Evolutionary conservation across 441 rosid genomes (phyloP).

Genomic region (Erodium chrysanthum): DNA sequence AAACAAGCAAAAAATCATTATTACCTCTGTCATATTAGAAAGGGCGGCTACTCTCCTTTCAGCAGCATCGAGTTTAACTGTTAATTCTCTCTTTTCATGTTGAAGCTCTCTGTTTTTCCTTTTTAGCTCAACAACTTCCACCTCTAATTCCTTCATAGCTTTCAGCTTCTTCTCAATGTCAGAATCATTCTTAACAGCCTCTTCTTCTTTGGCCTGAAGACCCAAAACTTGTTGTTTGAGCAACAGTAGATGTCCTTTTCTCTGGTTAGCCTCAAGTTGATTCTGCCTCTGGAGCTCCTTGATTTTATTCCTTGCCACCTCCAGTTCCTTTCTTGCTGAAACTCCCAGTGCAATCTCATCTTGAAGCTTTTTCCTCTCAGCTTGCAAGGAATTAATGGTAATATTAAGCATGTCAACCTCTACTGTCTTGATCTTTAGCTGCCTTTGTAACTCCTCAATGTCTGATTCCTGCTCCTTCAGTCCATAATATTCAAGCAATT

Average conservation of each 20-base stretch:
- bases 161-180: conserved; percentile 17
- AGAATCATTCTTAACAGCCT: not conserved
- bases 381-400: conserved; percentile 11
- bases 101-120: conserved; percentile 32
- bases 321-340: conserved; percentile 18
- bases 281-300: conserved; percentile 21
- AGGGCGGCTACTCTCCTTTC: conserved; percentile 18
- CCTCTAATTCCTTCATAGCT: conserved; percentile 10
- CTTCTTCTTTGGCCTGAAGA: conserved; percentile 1
- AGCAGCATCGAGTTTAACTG: conserved; percentile 21
- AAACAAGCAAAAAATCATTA: not conserved
- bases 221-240: conserved; percentile 23
- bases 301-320: conserved; percentile 16
- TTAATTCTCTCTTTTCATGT: conserved; percentile 30
- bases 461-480: conserved; percentile 20
- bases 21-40: conserved; percentile 23
- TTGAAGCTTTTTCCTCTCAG: conserved; percentile 19
- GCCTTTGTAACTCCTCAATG: conserved; percentile 15
- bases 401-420: conserved; percentile 21
- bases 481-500: conserved; percentile 21
- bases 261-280: conserved; percentile 7
- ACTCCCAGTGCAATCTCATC: conserved; percentile 19
- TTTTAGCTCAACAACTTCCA: conserved; percentile 20
- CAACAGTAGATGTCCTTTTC: conserved; percentile 16
- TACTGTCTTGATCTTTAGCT: conserved; percentile 18